phyloP scores from a whole-genome alignment of 2,329 filamentous ascomycete species.

The Pseudogymnoascus sp. region DNA sequence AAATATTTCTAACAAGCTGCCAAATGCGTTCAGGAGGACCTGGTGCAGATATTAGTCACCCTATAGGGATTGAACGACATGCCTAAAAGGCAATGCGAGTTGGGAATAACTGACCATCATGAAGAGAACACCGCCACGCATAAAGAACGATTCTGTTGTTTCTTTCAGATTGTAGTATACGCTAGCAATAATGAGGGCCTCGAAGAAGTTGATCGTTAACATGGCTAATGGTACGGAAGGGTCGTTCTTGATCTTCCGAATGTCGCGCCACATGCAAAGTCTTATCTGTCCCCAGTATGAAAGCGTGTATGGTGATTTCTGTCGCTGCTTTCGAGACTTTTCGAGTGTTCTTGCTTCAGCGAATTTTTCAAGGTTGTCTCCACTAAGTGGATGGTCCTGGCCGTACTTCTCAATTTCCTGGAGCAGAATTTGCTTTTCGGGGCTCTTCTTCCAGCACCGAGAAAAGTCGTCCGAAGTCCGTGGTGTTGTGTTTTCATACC shows the following conservation, averaged over 20 bases:
- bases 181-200: constrained; percentile 16
- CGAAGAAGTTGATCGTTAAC: constrained; percentile 16
- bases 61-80: neutral
- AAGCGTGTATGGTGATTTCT: constrained; percentile 59
- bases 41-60: constrained; percentile 32
- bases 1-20: constrained; percentile 16
- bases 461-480: constrained; percentile 42
- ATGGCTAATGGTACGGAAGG: constrained; percentile 16
- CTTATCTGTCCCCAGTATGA: constrained; percentile 50
- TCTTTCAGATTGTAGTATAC: constrained; percentile 16
- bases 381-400: constrained; percentile 34
- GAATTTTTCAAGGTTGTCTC: constrained; percentile 35
- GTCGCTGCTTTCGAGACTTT: constrained; percentile 58
- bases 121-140: constrained; percentile 15
- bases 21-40: constrained; percentile 14
- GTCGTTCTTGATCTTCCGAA: constrained; percentile 66
- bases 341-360: constrained; percentile 51
- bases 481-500: constrained; percentile 38
- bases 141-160: constrained; percentile 16
- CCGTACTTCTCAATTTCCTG: constrained; percentile 42
- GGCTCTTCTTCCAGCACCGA: constrained; percentile 51
- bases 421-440: constrained; percentile 68
- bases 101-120: constrained; percentile 39
- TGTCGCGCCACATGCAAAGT: constrained; percentile 58
- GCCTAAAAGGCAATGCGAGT: constrained; percentile 36